Evolutionary conservation across 495 filamentous ascomycete species (phyloP).

Genomic region (Talaromyces thailandensis): DNA sequence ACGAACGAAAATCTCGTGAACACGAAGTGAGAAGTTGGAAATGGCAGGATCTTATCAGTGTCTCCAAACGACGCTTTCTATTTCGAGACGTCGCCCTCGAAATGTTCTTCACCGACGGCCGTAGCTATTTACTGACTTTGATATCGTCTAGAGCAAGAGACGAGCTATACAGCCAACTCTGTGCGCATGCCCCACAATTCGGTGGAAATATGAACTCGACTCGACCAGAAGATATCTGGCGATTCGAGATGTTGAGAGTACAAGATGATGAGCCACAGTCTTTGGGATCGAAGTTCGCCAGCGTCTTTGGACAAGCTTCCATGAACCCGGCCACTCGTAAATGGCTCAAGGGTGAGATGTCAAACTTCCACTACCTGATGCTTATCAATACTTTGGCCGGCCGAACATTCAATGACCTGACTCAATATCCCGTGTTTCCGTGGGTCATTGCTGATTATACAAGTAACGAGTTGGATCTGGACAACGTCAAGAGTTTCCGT

Average conservation of each 20-base stretch:
- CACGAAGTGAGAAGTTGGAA: slow-evolving; percentile 85
- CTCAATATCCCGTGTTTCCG: slow-evolving; percentile 96
- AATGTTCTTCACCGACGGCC: slow-evolving; percentile 92
- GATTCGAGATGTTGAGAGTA: slow-evolving; percentile 74
- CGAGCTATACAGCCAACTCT: slow-evolving; percentile 65
- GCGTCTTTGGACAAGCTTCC: slow-evolving; percentile 69
- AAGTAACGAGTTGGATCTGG: slow-evolving; percentile 86
- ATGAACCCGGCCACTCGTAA: slow-evolving; percentile 77
- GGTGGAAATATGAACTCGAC: slow-evolving; percentile 41
- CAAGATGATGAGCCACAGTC: slow-evolving; percentile 75
- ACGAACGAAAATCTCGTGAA: slow-evolving; percentile 51
- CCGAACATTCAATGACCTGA: slow-evolving; percentile 94
- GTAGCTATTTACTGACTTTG: slow-evolving; percentile 85
- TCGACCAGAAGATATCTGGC: slow-evolving; percentile 67
- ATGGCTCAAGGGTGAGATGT: slow-evolving; percentile 91
- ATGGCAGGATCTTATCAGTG: slow-evolving; percentile 88
- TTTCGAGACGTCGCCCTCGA: slow-evolving; percentile 94
- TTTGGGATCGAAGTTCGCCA: slow-evolving; percentile 87
- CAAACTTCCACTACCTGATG: slow-evolving; percentile 99
- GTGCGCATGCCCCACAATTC: slow-evolving; percentile 70
- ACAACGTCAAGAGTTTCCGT: slow-evolving; percentile 73
- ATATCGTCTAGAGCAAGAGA: slow-evolving; percentile 65
- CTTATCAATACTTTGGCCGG: slow-evolving; percentile 95
- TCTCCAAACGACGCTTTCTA: slow-evolving; percentile 92
- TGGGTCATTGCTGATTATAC: slow-evolving; percentile 96